These are phyloP conservation scores for Papiliotrema flavescens DNA, from an alignment of 1,284 basidiomycete species.

Conservation along the genomic window DNA sequence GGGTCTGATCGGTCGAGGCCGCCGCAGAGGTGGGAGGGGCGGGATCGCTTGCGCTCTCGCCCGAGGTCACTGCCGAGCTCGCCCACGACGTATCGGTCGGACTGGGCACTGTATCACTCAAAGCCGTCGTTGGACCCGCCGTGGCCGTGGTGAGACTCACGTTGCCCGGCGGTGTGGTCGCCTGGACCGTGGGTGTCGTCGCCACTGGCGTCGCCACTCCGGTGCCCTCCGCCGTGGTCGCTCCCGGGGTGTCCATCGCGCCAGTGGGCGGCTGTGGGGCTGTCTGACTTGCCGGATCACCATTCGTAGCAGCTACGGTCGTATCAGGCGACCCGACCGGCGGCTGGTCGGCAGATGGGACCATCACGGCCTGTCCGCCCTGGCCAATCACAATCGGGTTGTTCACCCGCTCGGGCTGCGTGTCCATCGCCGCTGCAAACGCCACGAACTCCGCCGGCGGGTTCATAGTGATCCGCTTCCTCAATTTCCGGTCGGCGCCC, in stretches of 20 bases:
- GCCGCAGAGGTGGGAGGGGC: too few species aligned
- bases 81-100: slow-evolving; percentile 1
- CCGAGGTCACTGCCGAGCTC: slow-evolving; percentile 2
- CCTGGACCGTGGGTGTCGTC: neutral
- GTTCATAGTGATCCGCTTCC: slow-evolving; percentile 25
- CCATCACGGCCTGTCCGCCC: slow-evolving; percentile 27
- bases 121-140: neutral
- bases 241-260: neutral
- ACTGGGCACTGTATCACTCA: neutral
- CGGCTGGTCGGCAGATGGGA: neutral
- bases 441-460: slow-evolving; percentile 26
- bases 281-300: too few species aligned
- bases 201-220: neutral
- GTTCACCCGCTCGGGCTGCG: slow-evolving; percentile 2
- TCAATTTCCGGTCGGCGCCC: neutral
- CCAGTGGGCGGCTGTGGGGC: too few species aligned
- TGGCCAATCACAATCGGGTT: slow-evolving; percentile 19
- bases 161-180: too few species aligned
- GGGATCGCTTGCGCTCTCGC: neutral
- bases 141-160: neutral
- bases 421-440: slow-evolving; percentile 12
- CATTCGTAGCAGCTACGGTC: too few species aligned
- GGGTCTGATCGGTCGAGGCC: too few species aligned
- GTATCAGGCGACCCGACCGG: neutral
- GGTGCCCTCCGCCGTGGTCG: neutral